Conservation (phyloP, 2,329 filamentous ascomycete genomes). For the Sporothrix schenckii region DNA sequence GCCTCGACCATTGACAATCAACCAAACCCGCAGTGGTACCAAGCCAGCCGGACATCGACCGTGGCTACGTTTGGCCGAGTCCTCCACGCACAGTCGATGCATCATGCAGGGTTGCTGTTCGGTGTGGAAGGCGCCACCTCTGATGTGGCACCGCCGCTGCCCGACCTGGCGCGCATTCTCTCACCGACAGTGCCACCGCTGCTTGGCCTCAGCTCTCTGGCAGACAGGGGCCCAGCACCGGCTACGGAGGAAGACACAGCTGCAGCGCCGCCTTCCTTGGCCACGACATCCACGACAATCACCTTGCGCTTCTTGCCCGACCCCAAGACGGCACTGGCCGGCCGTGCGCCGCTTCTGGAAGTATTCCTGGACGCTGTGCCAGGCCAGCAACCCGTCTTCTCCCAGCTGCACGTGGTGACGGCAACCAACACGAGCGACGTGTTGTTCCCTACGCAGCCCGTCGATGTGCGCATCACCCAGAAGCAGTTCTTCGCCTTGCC, state of each 20-base stretch:
- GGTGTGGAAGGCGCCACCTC: background rate
- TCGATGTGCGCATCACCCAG: slow-evolving; percentile 55
- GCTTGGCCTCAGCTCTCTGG: slow-evolving; percentile 44
- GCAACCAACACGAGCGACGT: slow-evolving; percentile 48
- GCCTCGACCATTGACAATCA: background rate
- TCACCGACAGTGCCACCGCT: slow-evolving; percentile 54
- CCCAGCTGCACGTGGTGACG: slow-evolving; percentile 43
- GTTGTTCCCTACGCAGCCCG: slow-evolving; percentile 50
- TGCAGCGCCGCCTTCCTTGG: background rate
- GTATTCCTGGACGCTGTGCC: slow-evolving; percentile 41
- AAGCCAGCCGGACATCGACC: slow-evolving; percentile 21
- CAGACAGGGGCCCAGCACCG: slow-evolving; percentile 40
- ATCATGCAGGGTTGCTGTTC: background rate
- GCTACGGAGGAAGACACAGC: background rate
- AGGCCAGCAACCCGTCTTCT: background rate
- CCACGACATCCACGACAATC: slow-evolving; percentile 40
- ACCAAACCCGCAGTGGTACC: slow-evolving; percentile 26
- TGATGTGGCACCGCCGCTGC: background rate
- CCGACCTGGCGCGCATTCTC: slow-evolving; percentile 46
- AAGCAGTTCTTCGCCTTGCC: slow-evolving; percentile 42
- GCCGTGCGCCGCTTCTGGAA: slow-evolving; percentile 43
- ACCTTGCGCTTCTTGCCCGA: slow-evolving; percentile 53
- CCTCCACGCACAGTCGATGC: slow-evolving; percentile 43
- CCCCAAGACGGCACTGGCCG: slow-evolving; percentile 35
- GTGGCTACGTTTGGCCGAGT: slow-evolving; percentile 56